A percentile compares a stretch with the other conserved stretches of the same genome.
These are phyloP conservation scores for Pythium insidiosum DNA, from an alignment of 352 stramenopile genomes.

Conservation along the genomic window DNA sequence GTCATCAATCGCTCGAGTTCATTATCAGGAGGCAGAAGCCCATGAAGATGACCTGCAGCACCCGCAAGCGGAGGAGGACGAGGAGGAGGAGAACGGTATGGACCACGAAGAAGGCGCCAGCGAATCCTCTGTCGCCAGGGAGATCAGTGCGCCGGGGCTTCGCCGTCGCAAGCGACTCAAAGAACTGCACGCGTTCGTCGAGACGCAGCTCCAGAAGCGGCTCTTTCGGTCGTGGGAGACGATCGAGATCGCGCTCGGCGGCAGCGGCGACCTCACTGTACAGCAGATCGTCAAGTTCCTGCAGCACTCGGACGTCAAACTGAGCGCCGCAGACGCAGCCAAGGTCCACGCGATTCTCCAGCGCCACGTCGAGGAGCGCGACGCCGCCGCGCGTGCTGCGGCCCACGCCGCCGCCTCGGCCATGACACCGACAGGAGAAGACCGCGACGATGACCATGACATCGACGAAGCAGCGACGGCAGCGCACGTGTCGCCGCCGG, in stretches of 20 bases:
- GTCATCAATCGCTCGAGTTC: too few relatives aligned
- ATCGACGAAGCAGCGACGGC: background rate
- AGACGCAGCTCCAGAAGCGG: slow-evolving; percentile 59
- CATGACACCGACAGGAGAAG: too few relatives aligned
- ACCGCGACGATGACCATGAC: too few relatives aligned
- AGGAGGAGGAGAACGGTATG: slow-evolving; percentile 4
- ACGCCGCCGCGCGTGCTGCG: slow-evolving; percentile 1
- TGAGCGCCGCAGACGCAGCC: slow-evolving; percentile 36
- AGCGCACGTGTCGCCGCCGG: background rate
- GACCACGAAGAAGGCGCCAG: background rate
- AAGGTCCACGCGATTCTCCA: slow-evolving; percentile 61
- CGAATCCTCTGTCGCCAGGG: background rate
- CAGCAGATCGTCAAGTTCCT: slow-evolving; percentile 67
- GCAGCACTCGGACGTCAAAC: slow-evolving; percentile 57
- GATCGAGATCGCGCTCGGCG: slow-evolving; percentile 60
- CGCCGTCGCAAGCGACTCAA: slow-evolving; percentile 45
- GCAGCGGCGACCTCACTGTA: slow-evolving; percentile 53
- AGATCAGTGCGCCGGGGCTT: slow-evolving; percentile 25
- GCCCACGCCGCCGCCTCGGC: background rate
- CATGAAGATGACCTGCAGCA: slow-evolving; percentile 11
- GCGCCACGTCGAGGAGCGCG: slow-evolving; percentile 20
- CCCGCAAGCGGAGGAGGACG: slow-evolving; percentile 2
- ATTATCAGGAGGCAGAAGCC: background rate
- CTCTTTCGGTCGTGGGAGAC: slow-evolving; percentile 60
- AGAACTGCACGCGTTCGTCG: slow-evolving; percentile 55